phyloP scores from a whole-genome alignment of 1,284 basidiomycete species.

The Takashimella koratensis region DNA sequence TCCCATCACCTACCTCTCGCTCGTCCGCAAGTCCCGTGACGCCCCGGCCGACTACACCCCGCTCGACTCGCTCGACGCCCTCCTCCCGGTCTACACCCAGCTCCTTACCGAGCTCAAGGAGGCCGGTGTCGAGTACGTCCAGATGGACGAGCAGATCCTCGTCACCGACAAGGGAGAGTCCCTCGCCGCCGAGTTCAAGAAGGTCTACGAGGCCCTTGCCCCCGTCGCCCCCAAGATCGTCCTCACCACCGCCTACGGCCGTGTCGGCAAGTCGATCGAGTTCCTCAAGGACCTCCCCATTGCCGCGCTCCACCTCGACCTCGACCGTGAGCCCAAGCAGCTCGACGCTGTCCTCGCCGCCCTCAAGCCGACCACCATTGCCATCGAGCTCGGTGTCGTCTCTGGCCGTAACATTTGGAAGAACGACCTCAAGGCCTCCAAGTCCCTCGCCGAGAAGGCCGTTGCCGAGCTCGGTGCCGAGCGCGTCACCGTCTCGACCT shows the following conservation, averaged over 20 bases:
- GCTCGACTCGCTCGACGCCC: constrained; percentile 82
- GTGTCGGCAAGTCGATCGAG: constrained; percentile 86
- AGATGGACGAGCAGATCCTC: constrained; percentile 96
- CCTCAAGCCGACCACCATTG: constrained; percentile 73
- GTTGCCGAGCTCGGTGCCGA: constrained; percentile 74
- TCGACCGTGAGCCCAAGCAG: constrained; percentile 88
- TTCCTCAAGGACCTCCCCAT: constrained; percentile 91
- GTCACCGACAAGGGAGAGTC: constrained; percentile 81
- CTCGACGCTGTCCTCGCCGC: constrained; percentile 79
- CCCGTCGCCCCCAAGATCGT: constrained; percentile 86
- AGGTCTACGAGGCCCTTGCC: constrained; percentile 77
- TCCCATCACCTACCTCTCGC: constrained; percentile 90
- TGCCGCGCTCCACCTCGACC: constrained; percentile 92
- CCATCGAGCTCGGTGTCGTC: constrained; percentile 91
- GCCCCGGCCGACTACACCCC: constrained; percentile 83
- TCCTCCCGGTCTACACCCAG: constrained; percentile 89
- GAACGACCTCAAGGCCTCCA: constrained; percentile 82
- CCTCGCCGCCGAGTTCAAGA: constrained; percentile 75
- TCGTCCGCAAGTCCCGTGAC: constrained; percentile 88
- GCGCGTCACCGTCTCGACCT: constrained; percentile 90
- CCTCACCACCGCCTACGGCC: constrained; percentile 93
- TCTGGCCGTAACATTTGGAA: constrained; percentile 99
- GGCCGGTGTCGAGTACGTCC: constrained; percentile 89
- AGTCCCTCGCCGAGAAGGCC: constrained; percentile 82
- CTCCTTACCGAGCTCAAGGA: constrained; percentile 87